Evolutionary conservation across 2,329 filamentous ascomycete species (phyloP).

Genomic region (Xylariaceae sp.): DNA sequence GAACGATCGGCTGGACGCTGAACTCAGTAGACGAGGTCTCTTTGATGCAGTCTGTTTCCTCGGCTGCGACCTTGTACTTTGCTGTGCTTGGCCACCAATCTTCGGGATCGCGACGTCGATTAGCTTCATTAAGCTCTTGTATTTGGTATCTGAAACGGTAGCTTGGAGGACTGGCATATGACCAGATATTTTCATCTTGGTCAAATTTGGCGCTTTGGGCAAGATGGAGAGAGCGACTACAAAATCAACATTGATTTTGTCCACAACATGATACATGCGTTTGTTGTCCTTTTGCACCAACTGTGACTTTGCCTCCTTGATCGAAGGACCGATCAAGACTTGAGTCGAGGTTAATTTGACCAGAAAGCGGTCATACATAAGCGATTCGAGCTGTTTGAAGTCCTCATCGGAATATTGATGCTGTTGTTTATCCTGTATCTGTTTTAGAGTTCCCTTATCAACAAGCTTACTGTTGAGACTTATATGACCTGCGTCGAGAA

Average conservation of each 20-base stretch:
- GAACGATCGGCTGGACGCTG: conserved; percentile 42
- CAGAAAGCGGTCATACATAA: conserved; percentile 97
- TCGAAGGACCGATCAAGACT: conserved; percentile 88
- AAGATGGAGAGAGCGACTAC: conserved; percentile 93
- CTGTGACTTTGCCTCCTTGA: conserved; percentile 83
- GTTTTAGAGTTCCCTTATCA: conserved; percentile 81
- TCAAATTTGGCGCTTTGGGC: conserved; percentile 90
- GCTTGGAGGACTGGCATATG: conserved; percentile 90
- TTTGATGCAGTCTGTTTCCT: conserved; percentile 32
- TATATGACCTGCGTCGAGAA: conserved; percentile 93
- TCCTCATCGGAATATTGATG: conserved; percentile 86
- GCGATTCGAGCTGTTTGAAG: conserved; percentile 77
- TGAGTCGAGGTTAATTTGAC: conserved; percentile 93
- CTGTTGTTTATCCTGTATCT: conserved; percentile 87
- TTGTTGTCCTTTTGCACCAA: conserved; percentile 63
- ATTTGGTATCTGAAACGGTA: conserved; percentile 89
- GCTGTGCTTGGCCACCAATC: conserved; percentile 51
- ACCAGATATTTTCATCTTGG: conserved; percentile 85
- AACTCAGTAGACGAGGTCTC: conserved; percentile 45
- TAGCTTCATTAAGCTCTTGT: conserved; percentile 93
- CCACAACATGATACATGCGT: conserved; percentile 81
- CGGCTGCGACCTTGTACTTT: conserved; percentile 22
- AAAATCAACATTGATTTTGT: conserved; percentile 97
- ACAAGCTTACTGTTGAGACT: conserved; percentile 92
- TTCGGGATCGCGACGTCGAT: conserved; percentile 94